Base-by-base conservation (phyloP, 1,284 basidiomycete species). In the Irpex sp. region DNA sequence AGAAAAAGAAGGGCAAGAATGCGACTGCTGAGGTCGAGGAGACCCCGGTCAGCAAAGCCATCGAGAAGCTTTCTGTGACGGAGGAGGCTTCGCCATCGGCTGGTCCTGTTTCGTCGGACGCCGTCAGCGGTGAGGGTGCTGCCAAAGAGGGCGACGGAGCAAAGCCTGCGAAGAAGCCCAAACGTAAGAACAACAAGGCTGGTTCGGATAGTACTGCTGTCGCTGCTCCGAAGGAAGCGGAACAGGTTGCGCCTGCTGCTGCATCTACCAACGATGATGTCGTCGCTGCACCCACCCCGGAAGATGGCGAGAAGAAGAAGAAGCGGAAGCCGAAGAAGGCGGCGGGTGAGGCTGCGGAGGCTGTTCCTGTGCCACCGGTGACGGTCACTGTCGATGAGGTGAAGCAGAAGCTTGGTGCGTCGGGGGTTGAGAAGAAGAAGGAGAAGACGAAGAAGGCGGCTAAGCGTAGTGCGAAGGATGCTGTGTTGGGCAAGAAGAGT, bases 341-440 rank as follows among this genome's bases (percentile, higher is more conserved):
- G 61, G 47, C 37, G 54, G 11, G 31, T 11, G 31, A 17, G 21
- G 54, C 7, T 31, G 54, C 9, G 31, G 54, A 38, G 7, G 21
- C 31, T 31, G 51, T 59, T 13, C 52, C 57, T 63, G 57, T 56
- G 31, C 7, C 64, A 2, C 17, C 49, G 15, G 57, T 57, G 6
- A 26, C 57, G 34, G 56, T 58, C 26, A 59, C 44, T 36, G 36
- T 47, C 58, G 66, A 72, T 57, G 71, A 73, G 59, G 57, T 83
- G 66, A 86, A 85, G 74, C 76, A 79, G 71, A 88, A 87, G 73
- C 78, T 78, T 60, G 74, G 71, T 26, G 72, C 70, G 21, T 74
- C 71, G 37, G 74, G 76, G 49, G 78, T 80, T 6, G 83, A 84
- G 73, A 86, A 81, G 77, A 90, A 89, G 76, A 88, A 88, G 74